A percentile compares a stretch with the other conserved stretches of the same genome.
These are phyloP conservation scores for Ramularia endophylla DNA, from an alignment of 2,329 filamentous ascomycete genomes.

Conservation along the genomic window DNA sequence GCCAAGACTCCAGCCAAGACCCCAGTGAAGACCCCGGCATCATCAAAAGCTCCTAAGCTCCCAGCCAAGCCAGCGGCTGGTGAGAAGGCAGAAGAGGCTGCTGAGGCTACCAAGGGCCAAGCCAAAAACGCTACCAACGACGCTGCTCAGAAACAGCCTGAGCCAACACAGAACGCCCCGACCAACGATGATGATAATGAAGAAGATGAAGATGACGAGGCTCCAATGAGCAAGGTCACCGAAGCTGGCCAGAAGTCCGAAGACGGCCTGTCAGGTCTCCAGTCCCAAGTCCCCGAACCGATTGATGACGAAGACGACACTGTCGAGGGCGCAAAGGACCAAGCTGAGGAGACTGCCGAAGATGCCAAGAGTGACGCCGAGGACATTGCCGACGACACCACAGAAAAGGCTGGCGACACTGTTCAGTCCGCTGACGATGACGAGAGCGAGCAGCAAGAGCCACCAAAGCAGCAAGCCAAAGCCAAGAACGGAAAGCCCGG, in stretches of 20 bases:
- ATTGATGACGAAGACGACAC: slow-evolving; percentile 34
- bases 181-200: slow-evolving; percentile 27
- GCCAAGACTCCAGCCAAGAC: no score
- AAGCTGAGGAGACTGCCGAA: slow-evolving; percentile 40
- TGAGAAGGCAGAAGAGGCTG: slow-evolving; percentile 35
- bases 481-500: slow-evolving; percentile 18
- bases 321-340: slow-evolving; percentile 34
- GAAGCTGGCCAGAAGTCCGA: slow-evolving; percentile 40
- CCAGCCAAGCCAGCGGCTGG: slow-evolving; percentile 29
- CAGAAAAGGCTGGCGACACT: slow-evolving; percentile 36
- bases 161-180: slow-evolving; percentile 28
- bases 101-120: slow-evolving; percentile 20
- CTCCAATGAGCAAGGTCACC: slow-evolving; percentile 41
- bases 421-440: slow-evolving; percentile 30
- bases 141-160: slow-evolving; percentile 30
- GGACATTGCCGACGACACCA: slow-evolving; percentile 37
- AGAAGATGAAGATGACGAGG: slow-evolving; percentile 32
- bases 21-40: no score
- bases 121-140: slow-evolving; percentile 27
- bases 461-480: slow-evolving; percentile 24
- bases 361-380: slow-evolving; percentile 31
- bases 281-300: slow-evolving; percentile 43
- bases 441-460: slow-evolving; percentile 23
- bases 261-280: slow-evolving; percentile 34
- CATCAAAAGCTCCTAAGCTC: slow-evolving; percentile 31